phyloP scores from a whole-genome alignment of 2,329 filamentous ascomycete genomes.

The Mariannaea elegans region DNA sequence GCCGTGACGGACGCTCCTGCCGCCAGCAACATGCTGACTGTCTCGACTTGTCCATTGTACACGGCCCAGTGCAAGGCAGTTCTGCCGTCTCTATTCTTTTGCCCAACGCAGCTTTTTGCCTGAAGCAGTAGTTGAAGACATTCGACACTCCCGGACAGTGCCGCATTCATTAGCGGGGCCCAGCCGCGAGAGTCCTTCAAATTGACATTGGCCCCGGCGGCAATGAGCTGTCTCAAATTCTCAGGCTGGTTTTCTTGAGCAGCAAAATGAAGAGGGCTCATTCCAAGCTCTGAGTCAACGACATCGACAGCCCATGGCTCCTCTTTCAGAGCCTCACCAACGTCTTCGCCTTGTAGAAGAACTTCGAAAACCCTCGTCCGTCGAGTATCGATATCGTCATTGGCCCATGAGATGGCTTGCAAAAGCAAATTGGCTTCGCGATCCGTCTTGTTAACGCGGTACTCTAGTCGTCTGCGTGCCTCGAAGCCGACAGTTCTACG shows the following conservation, averaged over 20 bases:
- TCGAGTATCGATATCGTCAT: neutral
- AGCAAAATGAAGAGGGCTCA: neutral
- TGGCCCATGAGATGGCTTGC: neutral
- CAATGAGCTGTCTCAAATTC: neutral
- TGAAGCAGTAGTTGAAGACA: neutral
- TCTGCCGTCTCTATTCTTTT: accelerated
- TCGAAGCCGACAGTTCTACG: neutral
- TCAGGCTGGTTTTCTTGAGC: neutral
- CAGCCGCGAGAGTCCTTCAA: no score
- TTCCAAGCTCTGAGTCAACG: neutral
- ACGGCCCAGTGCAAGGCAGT: conserved; percentile 7
- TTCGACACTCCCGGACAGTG: neutral
- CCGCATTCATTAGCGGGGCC: neutral
- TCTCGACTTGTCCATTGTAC: accelerated
- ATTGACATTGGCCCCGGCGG: neutral
- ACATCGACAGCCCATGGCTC: neutral
- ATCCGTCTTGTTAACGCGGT: neutral
- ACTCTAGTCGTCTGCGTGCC: neutral
- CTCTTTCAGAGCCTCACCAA: neutral
- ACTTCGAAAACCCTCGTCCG: neutral
- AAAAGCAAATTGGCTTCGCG: neutral
- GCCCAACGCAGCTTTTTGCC: neutral
- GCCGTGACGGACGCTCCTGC: conserved; percentile 14
- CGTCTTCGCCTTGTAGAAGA: neutral
- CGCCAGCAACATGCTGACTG: conserved; percentile 13